These are phyloP conservation scores for Hypoxylon perforatum DNA, from an alignment of 495 filamentous ascomycete genomes.

Conservation along the genomic window DNA sequence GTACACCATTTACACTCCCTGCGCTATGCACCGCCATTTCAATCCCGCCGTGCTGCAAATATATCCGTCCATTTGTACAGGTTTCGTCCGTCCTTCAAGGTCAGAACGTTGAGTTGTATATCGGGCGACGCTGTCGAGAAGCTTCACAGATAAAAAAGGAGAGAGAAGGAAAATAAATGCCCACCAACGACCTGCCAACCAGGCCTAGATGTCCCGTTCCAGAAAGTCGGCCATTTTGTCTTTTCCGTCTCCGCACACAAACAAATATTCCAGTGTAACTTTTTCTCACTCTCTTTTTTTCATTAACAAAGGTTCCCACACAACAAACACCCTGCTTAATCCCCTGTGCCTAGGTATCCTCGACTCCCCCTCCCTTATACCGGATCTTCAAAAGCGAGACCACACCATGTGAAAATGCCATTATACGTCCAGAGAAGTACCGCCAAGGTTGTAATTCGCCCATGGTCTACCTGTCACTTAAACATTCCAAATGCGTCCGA, in stretches of 20 bases:
- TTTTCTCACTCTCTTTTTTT: constrained; percentile 45
- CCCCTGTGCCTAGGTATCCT: constrained; percentile 29
- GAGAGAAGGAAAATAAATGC: constrained; percentile 40
- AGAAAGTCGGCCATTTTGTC: constrained; percentile 58
- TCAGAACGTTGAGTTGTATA: constrained; percentile 49
- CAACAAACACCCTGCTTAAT: constrained; percentile 44
- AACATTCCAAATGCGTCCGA: constrained; percentile 46
- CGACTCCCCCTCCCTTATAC: constrained; percentile 32
- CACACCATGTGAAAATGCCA: constrained; percentile 47
- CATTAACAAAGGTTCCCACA: constrained; percentile 34
- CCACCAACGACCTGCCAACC: constrained; percentile 48
- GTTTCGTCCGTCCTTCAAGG: constrained; percentile 48
- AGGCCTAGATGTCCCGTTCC: constrained; percentile 50
- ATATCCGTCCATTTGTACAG: constrained; percentile 51
- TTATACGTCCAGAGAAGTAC: constrained; percentile 50
- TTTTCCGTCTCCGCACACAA: constrained; percentile 52
- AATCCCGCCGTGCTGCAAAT: constrained; percentile 47
- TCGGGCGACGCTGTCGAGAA: constrained; percentile 44
- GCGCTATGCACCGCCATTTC: constrained; percentile 67
- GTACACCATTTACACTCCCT: constrained; percentile 70
- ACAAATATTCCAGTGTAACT: constrained; percentile 45
- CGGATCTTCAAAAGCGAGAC: constrained; percentile 50
- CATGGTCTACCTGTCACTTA: constrained; percentile 39
- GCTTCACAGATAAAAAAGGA: constrained; percentile 23
- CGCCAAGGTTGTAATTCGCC: constrained; percentile 50